phyloP scores from a whole-genome alignment of 2,329 filamentous ascomycete genomes.

The Aspergillus sp. region DNA sequence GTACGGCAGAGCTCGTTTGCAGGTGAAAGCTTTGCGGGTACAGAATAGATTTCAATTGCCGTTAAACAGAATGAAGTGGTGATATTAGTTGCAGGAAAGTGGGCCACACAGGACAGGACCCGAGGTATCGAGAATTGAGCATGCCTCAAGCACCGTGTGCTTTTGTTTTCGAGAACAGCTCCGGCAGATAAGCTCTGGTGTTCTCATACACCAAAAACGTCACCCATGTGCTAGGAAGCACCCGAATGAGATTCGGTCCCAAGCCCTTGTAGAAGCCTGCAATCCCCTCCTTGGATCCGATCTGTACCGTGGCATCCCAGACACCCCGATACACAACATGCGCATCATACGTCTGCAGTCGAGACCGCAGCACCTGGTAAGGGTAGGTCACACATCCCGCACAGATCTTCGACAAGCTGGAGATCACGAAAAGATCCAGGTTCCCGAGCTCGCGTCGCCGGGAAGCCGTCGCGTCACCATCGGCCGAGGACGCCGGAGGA shows the following conservation, averaged over 20 bases:
- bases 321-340: conserved; percentile 71
- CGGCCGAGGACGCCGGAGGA: conserved; percentile 23
- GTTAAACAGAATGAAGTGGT: neutral
- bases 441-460: conserved; percentile 56
- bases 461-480: conserved; percentile 19
- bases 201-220: conserved; percentile 98
- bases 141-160: neutral
- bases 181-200: conserved; percentile 68
- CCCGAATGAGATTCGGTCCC: conserved; percentile 82
- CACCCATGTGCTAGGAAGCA: conserved; percentile 92
- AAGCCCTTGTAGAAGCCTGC: conserved; percentile 89
- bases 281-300: conserved; percentile 77
- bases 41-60: neutral
- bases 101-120: neutral
- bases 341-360: conserved; percentile 86
- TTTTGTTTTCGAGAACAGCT: conserved; percentile 27
- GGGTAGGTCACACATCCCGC: conserved; percentile 91
- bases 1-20: neutral
- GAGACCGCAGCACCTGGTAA: conserved; percentile 85
- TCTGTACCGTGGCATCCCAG: conserved; percentile 67
- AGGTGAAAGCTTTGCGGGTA: neutral
- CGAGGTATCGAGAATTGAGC: too few species aligned
- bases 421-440: conserved; percentile 76
- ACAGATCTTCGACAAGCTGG: conserved; percentile 78
- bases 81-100: neutral